phyloP scores from a whole-genome alignment of 1,284 basidiomycete genomes.

The Cryptococcus sp. region DNA sequence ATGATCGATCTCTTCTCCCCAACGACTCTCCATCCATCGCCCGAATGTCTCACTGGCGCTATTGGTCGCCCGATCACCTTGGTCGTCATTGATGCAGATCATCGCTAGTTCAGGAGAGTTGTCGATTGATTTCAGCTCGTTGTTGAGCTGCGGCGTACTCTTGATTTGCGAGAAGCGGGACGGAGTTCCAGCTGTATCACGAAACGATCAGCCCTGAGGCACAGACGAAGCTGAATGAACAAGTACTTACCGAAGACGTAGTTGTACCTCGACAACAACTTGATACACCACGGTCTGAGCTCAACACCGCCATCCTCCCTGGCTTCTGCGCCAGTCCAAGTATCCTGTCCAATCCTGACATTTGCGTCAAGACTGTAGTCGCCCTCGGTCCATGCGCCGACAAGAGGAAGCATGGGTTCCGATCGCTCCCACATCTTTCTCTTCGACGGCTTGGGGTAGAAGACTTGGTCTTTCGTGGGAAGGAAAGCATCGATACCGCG shows the following conservation, averaged over 20 bases:
- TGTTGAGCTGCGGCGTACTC: background rate
- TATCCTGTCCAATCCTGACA: slow-evolving; percentile 39
- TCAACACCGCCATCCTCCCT: slow-evolving; percentile 26
- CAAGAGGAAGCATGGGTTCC: slow-evolving; percentile 36
- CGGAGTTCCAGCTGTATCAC: background rate
- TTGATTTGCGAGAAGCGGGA: background rate
- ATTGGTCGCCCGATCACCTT: slow-evolving; percentile 24
- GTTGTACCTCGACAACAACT: slow-evolving; percentile 44
- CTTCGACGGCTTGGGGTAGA: slow-evolving; percentile 8
- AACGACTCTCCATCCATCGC: slow-evolving; percentile 21
- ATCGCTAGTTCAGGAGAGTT: slow-evolving; percentile 10
- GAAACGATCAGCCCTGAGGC: too few relatives aligned
- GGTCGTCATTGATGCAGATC: slow-evolving; percentile 43
- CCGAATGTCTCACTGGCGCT: slow-evolving; percentile 4
- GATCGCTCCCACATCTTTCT: slow-evolving; percentile 11
- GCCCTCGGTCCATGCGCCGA: slow-evolving; percentile 26
- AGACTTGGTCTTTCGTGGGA: slow-evolving; percentile 28
- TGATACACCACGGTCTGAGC: slow-evolving; percentile 40
- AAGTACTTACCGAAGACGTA: slow-evolving; percentile 38
- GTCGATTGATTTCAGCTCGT: background rate
- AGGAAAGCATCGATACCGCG: slow-evolving; percentile 49
- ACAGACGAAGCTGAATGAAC: too few relatives aligned
- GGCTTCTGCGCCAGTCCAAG: slow-evolving; percentile 26
- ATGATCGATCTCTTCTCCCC: slow-evolving; percentile 13
- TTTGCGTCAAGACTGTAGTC: slow-evolving; percentile 28